Percentiles rank a stretch among this genome's conserved stretches.
Conservation (phyloP, 1,284 basidiomycete species). For the Heimioporus punctisporus region DNA sequence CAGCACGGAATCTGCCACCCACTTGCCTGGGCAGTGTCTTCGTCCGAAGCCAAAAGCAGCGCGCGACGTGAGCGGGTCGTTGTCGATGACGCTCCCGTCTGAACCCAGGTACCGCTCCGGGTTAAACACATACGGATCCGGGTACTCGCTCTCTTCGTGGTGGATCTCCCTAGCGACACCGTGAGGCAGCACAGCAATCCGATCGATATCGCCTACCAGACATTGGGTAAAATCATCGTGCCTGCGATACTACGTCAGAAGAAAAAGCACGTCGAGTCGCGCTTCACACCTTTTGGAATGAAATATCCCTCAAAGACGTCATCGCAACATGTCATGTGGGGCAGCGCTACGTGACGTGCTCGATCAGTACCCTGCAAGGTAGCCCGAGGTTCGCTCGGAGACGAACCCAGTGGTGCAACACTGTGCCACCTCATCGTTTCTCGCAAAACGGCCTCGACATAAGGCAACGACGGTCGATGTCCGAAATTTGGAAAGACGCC, state of each 20-base stretch:
- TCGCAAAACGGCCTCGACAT: slow-evolving; percentile 33
- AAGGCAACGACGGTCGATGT: slow-evolving; percentile 28
- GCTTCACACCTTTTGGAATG: slow-evolving; percentile 31
- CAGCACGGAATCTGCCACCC: slow-evolving; percentile 33
- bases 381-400: not conserved
- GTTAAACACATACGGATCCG: slow-evolving; percentile 24
- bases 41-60: slow-evolving; percentile 35
- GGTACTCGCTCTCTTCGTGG: slow-evolving; percentile 32
- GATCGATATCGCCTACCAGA: slow-evolving; percentile 27
- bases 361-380: slow-evolving; percentile 7
- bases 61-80: slow-evolving; percentile 27
- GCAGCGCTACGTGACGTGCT: slow-evolving; percentile 21
- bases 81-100: slow-evolving; percentile 27
- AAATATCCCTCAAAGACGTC: slow-evolving; percentile 34
- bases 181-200: not conserved
- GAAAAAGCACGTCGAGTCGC: not conserved
- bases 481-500: slow-evolving; percentile 24
- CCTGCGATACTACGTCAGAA: slow-evolving; percentile 18
- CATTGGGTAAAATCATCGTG: slow-evolving; percentile 28
- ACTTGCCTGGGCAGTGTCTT: slow-evolving; percentile 36
- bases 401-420: slow-evolving; percentile 29
- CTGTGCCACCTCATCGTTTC: slow-evolving; percentile 37
- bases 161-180: slow-evolving; percentile 25
- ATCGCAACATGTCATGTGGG: slow-evolving; percentile 27
- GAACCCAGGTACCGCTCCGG: slow-evolving; percentile 28